phyloP scores from a whole-genome alignment of 2,329 filamentous ascomycete genomes.

The Acephala macrosclerotiorum region DNA sequence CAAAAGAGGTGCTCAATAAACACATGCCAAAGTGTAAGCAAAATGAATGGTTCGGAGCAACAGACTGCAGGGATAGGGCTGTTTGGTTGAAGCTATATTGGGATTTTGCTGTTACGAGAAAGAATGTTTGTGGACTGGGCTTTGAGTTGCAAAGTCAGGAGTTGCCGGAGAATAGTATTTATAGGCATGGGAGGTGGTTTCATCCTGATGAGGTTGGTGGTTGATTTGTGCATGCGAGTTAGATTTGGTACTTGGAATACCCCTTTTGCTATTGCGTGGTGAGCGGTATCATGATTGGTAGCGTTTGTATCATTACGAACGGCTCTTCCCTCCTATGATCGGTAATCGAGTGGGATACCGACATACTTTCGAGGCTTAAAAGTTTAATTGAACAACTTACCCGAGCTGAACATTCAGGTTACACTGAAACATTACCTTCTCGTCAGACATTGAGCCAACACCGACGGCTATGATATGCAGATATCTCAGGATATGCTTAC shows the following conservation, averaged over 20 bases:
- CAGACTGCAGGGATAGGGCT: conserved; percentile 39
- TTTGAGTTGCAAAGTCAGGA: conserved; percentile 39
- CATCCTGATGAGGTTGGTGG: conserved; percentile 32
- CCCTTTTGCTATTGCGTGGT: not conserved
- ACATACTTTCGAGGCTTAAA: no score
- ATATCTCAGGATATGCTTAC: no score
- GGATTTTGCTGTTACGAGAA: conserved; percentile 37
- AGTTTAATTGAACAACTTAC: no score
- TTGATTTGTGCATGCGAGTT: not conserved
- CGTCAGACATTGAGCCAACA: no score
- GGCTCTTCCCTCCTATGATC: no score
- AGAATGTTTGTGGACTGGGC: conserved; percentile 37
- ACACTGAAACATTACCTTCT: no score
- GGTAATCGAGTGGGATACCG: no score
- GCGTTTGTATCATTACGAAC: no score
- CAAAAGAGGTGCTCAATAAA: conserved; percentile 39
- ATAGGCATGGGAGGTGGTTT: conserved; percentile 33
- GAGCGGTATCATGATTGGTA: not conserved
- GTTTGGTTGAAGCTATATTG: conserved; percentile 40
- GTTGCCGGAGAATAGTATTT: conserved; percentile 27
- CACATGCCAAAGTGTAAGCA: conserved; percentile 40
- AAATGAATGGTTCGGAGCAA: conserved; percentile 41
- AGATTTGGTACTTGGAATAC: not conserved
- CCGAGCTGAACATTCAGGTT: no score
- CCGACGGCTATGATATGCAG: no score